Conservation (phyloP, 2,329 filamentous ascomycete species). For the Rutstroemia sp. region DNA sequence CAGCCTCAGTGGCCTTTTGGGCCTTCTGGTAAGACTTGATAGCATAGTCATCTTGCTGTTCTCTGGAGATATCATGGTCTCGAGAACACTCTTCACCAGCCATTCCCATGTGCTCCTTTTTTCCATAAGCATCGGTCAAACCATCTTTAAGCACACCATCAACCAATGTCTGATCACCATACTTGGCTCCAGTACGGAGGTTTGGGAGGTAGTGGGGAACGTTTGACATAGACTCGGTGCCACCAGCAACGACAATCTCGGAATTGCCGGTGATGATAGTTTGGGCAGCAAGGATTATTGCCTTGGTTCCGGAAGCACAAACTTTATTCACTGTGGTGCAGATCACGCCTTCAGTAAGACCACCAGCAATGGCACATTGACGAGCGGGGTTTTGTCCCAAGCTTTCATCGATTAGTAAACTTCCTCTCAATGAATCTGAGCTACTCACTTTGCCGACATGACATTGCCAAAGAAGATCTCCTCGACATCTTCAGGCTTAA, state of each 20-base stretch:
- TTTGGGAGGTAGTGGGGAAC: slow-evolving; percentile 89
- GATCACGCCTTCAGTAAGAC: slow-evolving; percentile 70
- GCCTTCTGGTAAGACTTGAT: slow-evolving; percentile 94
- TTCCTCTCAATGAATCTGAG: neutral
- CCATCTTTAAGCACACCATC: slow-evolving; percentile 94
- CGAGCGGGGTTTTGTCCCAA: slow-evolving; percentile 94
- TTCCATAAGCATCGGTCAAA: slow-evolving; percentile 82
- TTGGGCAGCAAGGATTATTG: slow-evolving; percentile 88
- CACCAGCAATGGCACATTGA: slow-evolving; percentile 85
- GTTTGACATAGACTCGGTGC: slow-evolving; percentile 98
- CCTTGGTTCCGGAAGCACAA: slow-evolving; percentile 91
- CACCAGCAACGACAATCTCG: slow-evolving; percentile 85
- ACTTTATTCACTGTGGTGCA: slow-evolving; percentile 98
- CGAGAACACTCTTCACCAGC: slow-evolving; percentile 84
- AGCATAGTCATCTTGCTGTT: slow-evolving; percentile 91
- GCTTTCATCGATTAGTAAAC: slow-evolving; percentile 38
- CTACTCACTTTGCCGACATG: slow-evolving; percentile 78
- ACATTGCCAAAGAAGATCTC: slow-evolving; percentile 99
- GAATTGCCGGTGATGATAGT: slow-evolving; percentile 97
- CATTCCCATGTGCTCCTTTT: slow-evolving; percentile 95
- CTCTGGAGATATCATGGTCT: slow-evolving; percentile 74
- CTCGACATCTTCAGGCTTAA: slow-evolving; percentile 85
- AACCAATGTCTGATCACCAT: slow-evolving; percentile 65
- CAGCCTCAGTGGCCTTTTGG: slow-evolving; percentile 73
- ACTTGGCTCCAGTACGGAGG: slow-evolving; percentile 84